Percentiles rank a stretch among this genome's conserved stretches.
phyloP scores from a whole-genome alignment of 2,329 filamentous ascomycete species.

The Hypomyces rosellus region DNA sequence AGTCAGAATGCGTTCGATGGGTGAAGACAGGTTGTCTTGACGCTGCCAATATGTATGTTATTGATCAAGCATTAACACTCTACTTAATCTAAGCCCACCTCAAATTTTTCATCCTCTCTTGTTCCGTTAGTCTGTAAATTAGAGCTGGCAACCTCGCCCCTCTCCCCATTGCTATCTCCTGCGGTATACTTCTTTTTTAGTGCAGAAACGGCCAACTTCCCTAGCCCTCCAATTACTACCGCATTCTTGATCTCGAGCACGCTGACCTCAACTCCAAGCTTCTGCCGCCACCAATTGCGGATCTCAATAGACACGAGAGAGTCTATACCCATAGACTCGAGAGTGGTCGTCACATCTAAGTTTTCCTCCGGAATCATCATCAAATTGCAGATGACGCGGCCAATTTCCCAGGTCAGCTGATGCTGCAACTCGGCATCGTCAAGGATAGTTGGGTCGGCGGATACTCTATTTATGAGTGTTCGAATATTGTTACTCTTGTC shows the following conservation, averaged over 20 bases:
- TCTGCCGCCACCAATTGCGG: conserved; percentile 10
- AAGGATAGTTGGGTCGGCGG: neutral
- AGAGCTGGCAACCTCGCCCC: neutral
- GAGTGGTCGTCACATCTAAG: conserved; percentile 7
- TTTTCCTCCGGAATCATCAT: conserved; percentile 1
- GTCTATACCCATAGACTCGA: conserved; percentile 8
- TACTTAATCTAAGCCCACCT: too few relatives aligned
- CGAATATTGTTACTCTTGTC: neutral
- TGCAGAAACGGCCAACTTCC: neutral
- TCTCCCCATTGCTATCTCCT: neutral
- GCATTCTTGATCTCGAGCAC: conserved; percentile 5
- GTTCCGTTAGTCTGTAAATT: too few relatives aligned
- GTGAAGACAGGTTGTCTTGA: too few relatives aligned
- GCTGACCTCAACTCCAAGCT: neutral
- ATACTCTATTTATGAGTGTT: neutral
- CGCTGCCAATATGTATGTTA: too few relatives aligned
- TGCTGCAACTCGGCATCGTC: neutral
- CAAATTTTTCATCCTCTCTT: too few relatives aligned
- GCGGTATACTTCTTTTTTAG: neutral
- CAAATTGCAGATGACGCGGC: neutral
- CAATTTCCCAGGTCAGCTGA: conserved; percentile 1
- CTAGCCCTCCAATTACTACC: neutral
- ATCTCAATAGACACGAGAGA: conserved; percentile 14
- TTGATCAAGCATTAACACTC: too few relatives aligned
- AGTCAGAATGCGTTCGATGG: too few relatives aligned